Evolutionary conservation across 345 rosid genomes (phyloP), one percentile per base, ranked within the genome.

Genomic region (Zanthoxylum bungeanum): DNA sequence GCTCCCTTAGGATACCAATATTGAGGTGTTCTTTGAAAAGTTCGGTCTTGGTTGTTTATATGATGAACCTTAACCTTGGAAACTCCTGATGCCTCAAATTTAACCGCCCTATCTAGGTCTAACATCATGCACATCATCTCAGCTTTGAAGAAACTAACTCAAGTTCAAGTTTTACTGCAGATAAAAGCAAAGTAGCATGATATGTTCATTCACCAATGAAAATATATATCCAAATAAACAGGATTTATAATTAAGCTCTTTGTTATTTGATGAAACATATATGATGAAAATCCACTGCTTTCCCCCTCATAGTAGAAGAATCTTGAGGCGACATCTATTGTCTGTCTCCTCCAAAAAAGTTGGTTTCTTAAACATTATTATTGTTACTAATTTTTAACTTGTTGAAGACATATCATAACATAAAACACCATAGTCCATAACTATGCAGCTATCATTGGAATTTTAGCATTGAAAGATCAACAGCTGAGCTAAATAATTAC

Each of bases 401-500:
- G 12, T 33, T n/a, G 17, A 61, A 49, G 17, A 4, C n/a, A 36
- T 51, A 50, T 25, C 7, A 11, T n/a, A 49, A 21, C 10, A 8
- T 57, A 31, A 14, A 46, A 50, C 3, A 46, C 11, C n/a, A n/a
- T n/a, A n/a, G n/a, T n/a, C n/a, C 39, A 46, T 30, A 12, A 50
- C 21, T 27, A 64, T 31, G 39, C 58, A 30, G 21, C 46, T 39
- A 39, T 37, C 42, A 12, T 33, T 50, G 52, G 60, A 68, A 30
- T 7, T 73, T 31, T 27, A 12, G 28, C 30, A 73, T 5, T 64
- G 50, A 34, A 60, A 60, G 16, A 72, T 53, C 52, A 49, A 66
- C 4, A 17, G n/a, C n/a, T n/a, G 49, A 31, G 70, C n/a, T n/a
- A 36, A 22, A 64, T 46, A 17, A 16, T 74, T 79, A 86, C 94